phyloP scores from a whole-genome alignment of 306 rosid species.

The Cajanus cajan region DNA sequence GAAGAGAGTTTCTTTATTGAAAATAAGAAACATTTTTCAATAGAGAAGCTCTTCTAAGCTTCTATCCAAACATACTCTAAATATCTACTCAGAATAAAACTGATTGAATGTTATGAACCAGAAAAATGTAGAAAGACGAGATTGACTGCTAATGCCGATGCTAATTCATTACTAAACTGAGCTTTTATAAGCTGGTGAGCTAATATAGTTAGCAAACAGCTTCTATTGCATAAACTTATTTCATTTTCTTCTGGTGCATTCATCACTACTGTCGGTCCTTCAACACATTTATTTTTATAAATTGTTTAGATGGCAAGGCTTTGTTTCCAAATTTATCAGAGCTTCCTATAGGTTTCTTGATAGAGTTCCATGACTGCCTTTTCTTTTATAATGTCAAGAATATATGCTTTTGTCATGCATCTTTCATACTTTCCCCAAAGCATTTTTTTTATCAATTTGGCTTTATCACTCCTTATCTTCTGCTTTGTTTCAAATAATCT shows the following conservation, averaged over 20 bases:
- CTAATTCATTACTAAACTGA: not conserved
- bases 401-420: not conserved
- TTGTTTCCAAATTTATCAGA: slow-evolving; percentile 18
- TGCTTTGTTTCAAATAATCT: slow-evolving; percentile 24
- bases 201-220: slow-evolving; percentile 24
- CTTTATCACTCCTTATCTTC: slow-evolving; percentile 22
- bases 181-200: slow-evolving; percentile 15
- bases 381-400: not conserved
- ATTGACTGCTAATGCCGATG: slow-evolving; percentile 14
- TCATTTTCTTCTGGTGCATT: not conserved
- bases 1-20: no score
- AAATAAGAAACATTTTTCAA: no score
- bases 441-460: slow-evolving; percentile 11
- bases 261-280: not conserved
- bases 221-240: not conserved
- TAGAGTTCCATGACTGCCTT: slow-evolving; percentile 7
- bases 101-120: not conserved
- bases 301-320: slow-evolving; percentile 13
- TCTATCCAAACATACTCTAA: not conserved
- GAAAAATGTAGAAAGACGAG: not conserved
- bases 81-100: not conserved
- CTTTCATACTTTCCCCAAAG: not conserved
- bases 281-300: not conserved
- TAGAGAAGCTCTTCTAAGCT: no score
- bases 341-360: slow-evolving; percentile 12